Conservation (phyloP, 345 rosid species). For the Aurinia saxatilis region DNA sequence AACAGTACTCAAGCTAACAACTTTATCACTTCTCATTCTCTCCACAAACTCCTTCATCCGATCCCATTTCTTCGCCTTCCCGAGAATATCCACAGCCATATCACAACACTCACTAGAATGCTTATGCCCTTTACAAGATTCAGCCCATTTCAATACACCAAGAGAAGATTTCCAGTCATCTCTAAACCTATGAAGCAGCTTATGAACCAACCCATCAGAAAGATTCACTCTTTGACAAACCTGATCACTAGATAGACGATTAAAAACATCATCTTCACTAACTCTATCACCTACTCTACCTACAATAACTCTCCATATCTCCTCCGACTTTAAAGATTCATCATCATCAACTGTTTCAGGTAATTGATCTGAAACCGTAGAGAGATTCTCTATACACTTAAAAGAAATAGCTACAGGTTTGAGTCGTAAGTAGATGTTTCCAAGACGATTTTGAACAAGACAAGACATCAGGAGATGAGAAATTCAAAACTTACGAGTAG, state of each 20-base stretch:
- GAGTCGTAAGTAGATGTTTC: conserved; percentile 8
- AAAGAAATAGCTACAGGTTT: conserved; percentile 18
- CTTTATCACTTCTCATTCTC: conserved; percentile 39
- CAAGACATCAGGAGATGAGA: conserved; percentile 27
- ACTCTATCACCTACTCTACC: conserved; percentile 32
- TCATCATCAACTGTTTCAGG: background rate
- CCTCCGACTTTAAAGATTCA: conserved; percentile 17
- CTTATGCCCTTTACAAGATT: conserved; percentile 35
- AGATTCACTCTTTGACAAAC: conserved; percentile 32
- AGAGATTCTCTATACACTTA: conserved; percentile 14
- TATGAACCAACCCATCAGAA: conserved; percentile 39
- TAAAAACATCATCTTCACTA: conserved; percentile 43
- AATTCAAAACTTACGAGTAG: no score
- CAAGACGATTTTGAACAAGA: conserved; percentile 14
- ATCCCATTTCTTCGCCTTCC: conserved; percentile 65
- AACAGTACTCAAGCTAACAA: conserved; percentile 43
- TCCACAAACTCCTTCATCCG: conserved; percentile 49
- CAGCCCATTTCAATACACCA: conserved; percentile 72
- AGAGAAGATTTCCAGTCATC: conserved; percentile 82
- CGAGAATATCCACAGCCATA: conserved; percentile 60
- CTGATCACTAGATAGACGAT: conserved; percentile 33
- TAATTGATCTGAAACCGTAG: conserved; percentile 7
- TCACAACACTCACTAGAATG: conserved; percentile 42
- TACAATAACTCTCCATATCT: conserved; percentile 21
- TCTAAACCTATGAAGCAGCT: conserved; percentile 54